Conservation (phyloP, 1,139 yeast species). For the Yamadazyma buinensis region DNA sequence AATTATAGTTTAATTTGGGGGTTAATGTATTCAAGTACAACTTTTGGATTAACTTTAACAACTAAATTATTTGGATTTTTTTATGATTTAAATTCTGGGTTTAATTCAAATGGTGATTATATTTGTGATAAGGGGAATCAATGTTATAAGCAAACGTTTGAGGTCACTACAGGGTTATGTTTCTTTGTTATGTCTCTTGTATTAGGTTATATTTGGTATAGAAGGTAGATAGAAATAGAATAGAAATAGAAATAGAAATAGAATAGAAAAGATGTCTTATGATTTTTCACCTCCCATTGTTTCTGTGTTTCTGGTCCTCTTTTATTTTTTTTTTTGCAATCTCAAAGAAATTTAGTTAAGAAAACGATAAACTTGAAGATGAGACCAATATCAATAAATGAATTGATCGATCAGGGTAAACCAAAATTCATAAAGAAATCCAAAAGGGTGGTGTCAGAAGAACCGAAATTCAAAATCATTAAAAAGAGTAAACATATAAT, state of each 20-base stretch:
- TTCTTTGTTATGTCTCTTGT: slow-evolving; percentile 20
- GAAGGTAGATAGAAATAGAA: slow-evolving; percentile 6
- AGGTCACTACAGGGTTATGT: slow-evolving; percentile 29
- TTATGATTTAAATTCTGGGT: slow-evolving; percentile 28
- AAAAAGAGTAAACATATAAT: neutral
- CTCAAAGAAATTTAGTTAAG: no score
- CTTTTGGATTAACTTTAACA: slow-evolving; percentile 34
- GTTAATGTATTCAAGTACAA: slow-evolving; percentile 54
- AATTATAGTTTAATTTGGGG: slow-evolving; percentile 85
- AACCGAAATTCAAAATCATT: slow-evolving; percentile 1
- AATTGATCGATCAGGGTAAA: slow-evolving; percentile 7
- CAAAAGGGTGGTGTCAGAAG: no score
- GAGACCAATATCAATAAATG: slow-evolving; percentile 12
- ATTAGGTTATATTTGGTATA: slow-evolving; percentile 20
- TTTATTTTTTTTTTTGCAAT: no score
- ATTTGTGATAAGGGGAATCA: slow-evolving; percentile 36
- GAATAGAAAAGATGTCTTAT: no score
- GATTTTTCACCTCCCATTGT: no score
- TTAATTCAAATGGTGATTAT: slow-evolving; percentile 31
- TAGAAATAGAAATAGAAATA: no score
- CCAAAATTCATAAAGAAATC: slow-evolving; percentile 13
- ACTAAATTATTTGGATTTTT: slow-evolving; percentile 38
- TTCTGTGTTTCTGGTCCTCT: no score
- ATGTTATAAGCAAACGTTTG: slow-evolving; percentile 39
- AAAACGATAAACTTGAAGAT: no score